Evolutionary conservation across 352 stramenopile genomes (phyloP), one percentile per base, ranked within the genome.

Genomic region (Globisporangium acanthophoron): DNA sequence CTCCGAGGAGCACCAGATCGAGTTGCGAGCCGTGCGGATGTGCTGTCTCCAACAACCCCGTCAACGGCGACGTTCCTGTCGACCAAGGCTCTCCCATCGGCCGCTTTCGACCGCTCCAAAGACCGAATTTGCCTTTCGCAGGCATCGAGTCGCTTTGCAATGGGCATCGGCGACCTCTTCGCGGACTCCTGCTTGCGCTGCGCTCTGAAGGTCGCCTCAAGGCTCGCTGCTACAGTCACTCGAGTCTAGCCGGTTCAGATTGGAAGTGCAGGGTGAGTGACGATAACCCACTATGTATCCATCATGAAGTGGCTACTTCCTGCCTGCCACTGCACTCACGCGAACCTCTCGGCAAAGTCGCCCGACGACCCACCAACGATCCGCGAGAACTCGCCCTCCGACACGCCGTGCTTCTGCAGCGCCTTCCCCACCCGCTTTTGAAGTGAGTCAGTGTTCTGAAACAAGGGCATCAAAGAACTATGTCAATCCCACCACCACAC

Each of bases 361-460:
- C 8, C 11, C 15, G 12, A 15, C 2, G 59, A 46, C 13, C 46
- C 15, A 3, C 39, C 54, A 7, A 66, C 44, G n/a, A 77, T 56
- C 13, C 61, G 9, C 13, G 56, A 59, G 6, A 80, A 70, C 21
- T 67, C 65, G 35, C 55, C 33, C 3, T 40, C 52, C 0, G 46
- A 31, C 0, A 58, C 58, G 43, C 56, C 39, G 18, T 69, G 67
- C 44, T 76, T 76, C 33, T 56, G 50, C 41, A 81, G 33, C 50
- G 56, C 61, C 62, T 69, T 76, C 46, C 65, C 72, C 41, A 81
- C 61, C 11, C 69, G 72, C 13, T 69, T 69, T 21, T 40, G 55
- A 46, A 65, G 62, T 27, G 37, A 62, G 40, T 71, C 64, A 1
- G 66, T 61, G 13, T 3, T 21, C 20, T 52, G 40, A 15, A 56